Evolutionary conservation across 2,329 filamentous ascomycete genomes (phyloP), one percentile per base, ranked within the genome.

Genomic region (Dothideomycetidae sp.): DNA sequence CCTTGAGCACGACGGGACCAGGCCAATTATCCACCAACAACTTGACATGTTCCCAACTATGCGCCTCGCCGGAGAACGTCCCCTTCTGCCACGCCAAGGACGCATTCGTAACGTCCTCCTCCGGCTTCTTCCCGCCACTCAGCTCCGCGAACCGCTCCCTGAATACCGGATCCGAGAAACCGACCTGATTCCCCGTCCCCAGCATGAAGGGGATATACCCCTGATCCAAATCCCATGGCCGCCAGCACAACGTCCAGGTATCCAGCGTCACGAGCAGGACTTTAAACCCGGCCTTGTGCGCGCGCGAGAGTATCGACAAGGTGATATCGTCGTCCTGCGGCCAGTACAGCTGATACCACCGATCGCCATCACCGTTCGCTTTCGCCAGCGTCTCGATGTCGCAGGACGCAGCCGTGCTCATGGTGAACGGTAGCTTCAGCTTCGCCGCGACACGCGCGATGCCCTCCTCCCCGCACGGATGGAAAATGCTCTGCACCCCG

Each of bases 281-380:
- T 21, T 64, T 66, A 56, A 67, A 84, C 1, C 78, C 78, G 19
- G 62, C 67, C 0, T 57, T 61, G 49, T 72, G 73, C 1, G 78
- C 80, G 0, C 78, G 66, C 1, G 56, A 51, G 3, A 84, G 62
- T 11, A 84, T 58, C 1, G 71, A 78, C 0, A 67, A 59, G 0
- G 78, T 83, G 38, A 83, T 61, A 3, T 75, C 70, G 36, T 83
- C 68, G 38, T 72, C 68, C 64, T 64, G 60, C 0, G 79, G 78
- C 75, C 78, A 83, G 58, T 85, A 85, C 0, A 85, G 66, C 51
- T 85, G 80, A 52, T 69, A 85, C 76, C 77, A 85, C 9, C 76
- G 61, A 2, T 45, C 49, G 12, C 46, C 42, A 4, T 68, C 57
- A 0, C 68, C 68, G 35, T 67, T 73, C 0, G 72, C 73, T 5